These are phyloP conservation scores for Cladophialophora yegresii DNA, from an alignment of 2,329 filamentous ascomycete species.

Conservation along the genomic window DNA sequence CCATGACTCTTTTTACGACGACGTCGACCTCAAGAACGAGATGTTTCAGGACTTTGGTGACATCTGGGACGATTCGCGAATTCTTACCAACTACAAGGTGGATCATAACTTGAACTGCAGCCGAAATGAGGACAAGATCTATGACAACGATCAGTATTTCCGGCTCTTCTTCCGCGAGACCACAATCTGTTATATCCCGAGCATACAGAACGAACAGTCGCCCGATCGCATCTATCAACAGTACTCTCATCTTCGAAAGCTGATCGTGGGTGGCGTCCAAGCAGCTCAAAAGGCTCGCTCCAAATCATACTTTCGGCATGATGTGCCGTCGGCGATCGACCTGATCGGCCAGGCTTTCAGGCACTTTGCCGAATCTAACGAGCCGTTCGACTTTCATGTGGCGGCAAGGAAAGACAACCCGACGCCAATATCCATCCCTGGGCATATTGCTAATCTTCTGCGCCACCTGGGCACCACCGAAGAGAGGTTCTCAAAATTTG, in stretches of 20 bases:
- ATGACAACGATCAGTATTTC: conserved; percentile 11
- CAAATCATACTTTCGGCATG: conserved; percentile 10
- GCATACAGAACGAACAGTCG: conserved; percentile 4
- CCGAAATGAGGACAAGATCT: conserved; percentile 3
- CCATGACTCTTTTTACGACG: conserved; percentile 8
- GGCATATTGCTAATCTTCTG: conserved; percentile 8
- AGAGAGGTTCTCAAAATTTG: conserved; percentile 6
- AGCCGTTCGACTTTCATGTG: conserved; percentile 8
- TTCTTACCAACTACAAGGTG: background rate
- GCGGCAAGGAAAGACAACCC: conserved; percentile 10
- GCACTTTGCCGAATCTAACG: conserved; percentile 8
- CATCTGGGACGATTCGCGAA: conserved; percentile 6
- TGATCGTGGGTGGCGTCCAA: conserved; percentile 4
- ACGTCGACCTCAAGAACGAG: conserved; percentile 10
- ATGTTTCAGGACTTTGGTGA: conserved; percentile 8
- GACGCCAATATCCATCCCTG: conserved; percentile 4
- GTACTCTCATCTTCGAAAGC: conserved; percentile 2
- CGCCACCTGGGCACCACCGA: conserved; percentile 6
- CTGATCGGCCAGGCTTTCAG: conserved; percentile 5
- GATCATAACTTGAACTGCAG: conserved; percentile 5
- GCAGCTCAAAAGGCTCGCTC: conserved; percentile 10
- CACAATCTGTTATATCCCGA: conserved; percentile 8
- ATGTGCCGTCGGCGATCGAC: conserved; percentile 6
- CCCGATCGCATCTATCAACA: conserved; percentile 3
- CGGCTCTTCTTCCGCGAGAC: conserved; percentile 10